These are phyloP conservation scores for Rutstroemia sydowiana DNA, from an alignment of 2,329 filamentous ascomycete genomes.

Conservation along the genomic window DNA sequence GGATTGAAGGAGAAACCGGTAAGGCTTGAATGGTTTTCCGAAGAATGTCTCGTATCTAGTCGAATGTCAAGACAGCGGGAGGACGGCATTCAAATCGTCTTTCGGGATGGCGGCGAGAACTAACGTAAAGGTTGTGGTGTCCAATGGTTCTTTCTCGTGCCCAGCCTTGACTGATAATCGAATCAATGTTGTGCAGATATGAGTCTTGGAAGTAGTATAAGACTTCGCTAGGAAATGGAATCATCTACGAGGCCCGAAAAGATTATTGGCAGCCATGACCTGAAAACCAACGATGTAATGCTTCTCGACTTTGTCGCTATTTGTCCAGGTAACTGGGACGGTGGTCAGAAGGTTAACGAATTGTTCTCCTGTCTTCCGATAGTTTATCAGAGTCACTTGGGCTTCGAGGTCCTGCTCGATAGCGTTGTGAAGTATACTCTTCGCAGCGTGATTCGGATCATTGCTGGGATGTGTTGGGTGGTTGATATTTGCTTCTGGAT, in stretches of 20 bases:
- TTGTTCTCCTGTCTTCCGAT: conserved; percentile 82
- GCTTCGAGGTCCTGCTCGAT: conserved; percentile 67
- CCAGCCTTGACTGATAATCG: too few species aligned
- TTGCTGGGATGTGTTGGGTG: conserved; percentile 46
- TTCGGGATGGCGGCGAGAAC: too few species aligned
- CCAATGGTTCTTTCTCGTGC: too few species aligned
- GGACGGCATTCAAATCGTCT: too few species aligned
- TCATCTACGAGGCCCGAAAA: not conserved
- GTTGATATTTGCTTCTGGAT: conserved; percentile 1
- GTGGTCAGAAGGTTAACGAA: conserved; percentile 92
- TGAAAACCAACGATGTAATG: conserved; percentile 24
- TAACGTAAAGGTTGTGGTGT: too few species aligned
- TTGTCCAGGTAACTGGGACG: conserved; percentile 80
- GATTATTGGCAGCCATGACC: conserved; percentile 3
- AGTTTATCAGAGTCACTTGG: conserved; percentile 88
- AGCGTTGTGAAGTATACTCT: conserved; percentile 73
- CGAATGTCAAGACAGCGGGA: too few species aligned
- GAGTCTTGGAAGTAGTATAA: too few species aligned
- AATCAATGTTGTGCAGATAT: too few species aligned
- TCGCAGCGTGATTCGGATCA: conserved; percentile 68
- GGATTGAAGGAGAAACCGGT: too few species aligned
- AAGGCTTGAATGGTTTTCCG: too few species aligned
- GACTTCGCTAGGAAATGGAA: too few species aligned
- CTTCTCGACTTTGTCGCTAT: conserved; percentile 6
- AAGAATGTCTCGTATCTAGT: too few species aligned